Conservation (phyloP, 1,284 basidiomycete species). For the Apiotrichum veenhuisii region DNA sequence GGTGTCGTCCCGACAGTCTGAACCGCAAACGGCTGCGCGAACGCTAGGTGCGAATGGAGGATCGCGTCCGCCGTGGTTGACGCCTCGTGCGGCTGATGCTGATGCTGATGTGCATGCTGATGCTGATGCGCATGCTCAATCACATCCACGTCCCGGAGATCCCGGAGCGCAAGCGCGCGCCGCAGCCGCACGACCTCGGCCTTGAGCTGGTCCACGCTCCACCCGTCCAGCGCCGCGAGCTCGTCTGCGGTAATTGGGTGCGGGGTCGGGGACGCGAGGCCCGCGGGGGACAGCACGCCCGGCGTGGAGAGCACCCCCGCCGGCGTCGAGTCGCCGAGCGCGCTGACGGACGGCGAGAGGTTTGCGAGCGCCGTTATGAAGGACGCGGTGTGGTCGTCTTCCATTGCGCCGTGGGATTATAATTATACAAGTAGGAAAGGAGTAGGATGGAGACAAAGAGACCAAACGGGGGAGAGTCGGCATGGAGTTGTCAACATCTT, state of each 20-base stretch:
- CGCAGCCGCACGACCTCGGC: slow-evolving; percentile 32
- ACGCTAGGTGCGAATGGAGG: slow-evolving; percentile 1
- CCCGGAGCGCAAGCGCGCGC: slow-evolving; percentile 7
- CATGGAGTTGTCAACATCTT: too few species aligned
- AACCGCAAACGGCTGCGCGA: not conserved
- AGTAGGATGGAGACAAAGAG: too few species aligned
- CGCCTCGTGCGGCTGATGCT: not conserved
- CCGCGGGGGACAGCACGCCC: too few species aligned
- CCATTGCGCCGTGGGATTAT: too few species aligned
- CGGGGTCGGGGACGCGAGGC: not conserved
- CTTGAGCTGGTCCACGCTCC: slow-evolving; percentile 29
- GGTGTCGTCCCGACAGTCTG: not conserved
- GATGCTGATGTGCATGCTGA: not conserved
- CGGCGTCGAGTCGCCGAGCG: not conserved
- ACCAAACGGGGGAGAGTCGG: too few species aligned
- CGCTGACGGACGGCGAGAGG: slow-evolving; percentile 8
- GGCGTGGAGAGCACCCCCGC: not conserved
- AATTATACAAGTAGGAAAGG: too few species aligned
- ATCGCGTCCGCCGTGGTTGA: not conserved
- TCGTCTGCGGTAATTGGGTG: slow-evolving; percentile 1
- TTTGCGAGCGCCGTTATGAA: slow-evolving; percentile 17
- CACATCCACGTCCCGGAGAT: not conserved
- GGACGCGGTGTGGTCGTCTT: slow-evolving; percentile 21
- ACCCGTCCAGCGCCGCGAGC: slow-evolving; percentile 20
- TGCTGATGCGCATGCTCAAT: too few species aligned